Base-by-base conservation (phyloP, 225 moss, liverwort and hornwort species). In the Sphagnum contortum region DNA sequence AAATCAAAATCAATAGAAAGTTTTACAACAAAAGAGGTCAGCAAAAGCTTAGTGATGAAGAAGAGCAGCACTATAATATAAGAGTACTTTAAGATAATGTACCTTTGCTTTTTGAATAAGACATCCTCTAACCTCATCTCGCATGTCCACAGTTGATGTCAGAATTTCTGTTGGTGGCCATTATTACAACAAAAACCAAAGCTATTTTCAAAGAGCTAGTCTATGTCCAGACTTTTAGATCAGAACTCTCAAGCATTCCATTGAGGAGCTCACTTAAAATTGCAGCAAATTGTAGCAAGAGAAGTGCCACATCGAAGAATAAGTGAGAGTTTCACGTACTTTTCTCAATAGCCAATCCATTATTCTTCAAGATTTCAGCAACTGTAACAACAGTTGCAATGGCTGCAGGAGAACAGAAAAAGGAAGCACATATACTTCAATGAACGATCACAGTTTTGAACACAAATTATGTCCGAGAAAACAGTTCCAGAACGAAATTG, bases 31-130 rank as follows among this genome's bases (percentile, higher is more conserved):
- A 29, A 29, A 29, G 29, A 29, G 29, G 29, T 29, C 29, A 29
- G 29, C 29, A 29, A 29, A 29, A 29, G 29, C 29, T 29, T 29
- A 29, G 29, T 29, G 29, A 29, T 29, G 29, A 29, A 29, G 29
- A 29, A 29, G 29, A 29, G 29, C 29, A 29, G 29, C 29, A 29
- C 29, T 29, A 29, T 29, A 0, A 29, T 29, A 29, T 29, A 29
- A 29, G 29, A 29, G 29, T 29, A 29, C 29, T 29, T 29, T 1
- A 29, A 29, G 29, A 29, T 29, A 29, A 29, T 29, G 29, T 59
- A 89, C 94, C 90, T 96, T 95, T 5, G 95, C 95, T 80, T 95
- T 95, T 74, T 95, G 95, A 71, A 96, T 92, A 10, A 92, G 90
- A 66, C 95, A 88, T 67, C 92, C 92, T 85, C 92, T 85, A 66